Evolutionary conservation across 805 yeast species (phyloP), one percentile per base, ranked within the genome.

Genomic region (Saturnispora diversa): DNA sequence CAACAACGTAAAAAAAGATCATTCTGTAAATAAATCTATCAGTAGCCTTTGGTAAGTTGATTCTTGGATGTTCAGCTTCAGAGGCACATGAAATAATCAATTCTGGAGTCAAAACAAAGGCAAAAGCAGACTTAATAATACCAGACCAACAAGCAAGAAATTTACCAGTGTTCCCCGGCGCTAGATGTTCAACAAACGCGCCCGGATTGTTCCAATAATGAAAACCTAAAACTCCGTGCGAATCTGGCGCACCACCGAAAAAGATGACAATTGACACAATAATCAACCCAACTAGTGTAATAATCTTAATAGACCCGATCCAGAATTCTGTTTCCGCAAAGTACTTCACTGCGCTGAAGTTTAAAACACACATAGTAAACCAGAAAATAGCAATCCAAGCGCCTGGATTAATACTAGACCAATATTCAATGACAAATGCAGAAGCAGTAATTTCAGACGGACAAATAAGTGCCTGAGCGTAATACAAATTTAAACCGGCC

Each of bases 101-200:
- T 61, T 79, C 85, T 13, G 84, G 84, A 20, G 79, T 62, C 36
- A 76, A 65, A 46, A 79, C 72, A 49, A 77, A 77, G 1, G 83
- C 74, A 50, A 76, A 78, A n/a, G 77, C 84, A 26, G 80, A 76
- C 50, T 74, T 75, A 44, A 77, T 71, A 36, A 78, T 61, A 24
- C 74, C 74, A 13, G 77, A 71, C 75, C 80, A 76, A 44, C 76
- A 66, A 6, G 80, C 83, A 31, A 77, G 60, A 56, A 80, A 77
- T 45, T 68, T 69, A 35, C 84, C 87, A 15, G 80, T 69, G 34
- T 60, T 56, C 16, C 84, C 85, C 5, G 55, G 53, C 2, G 65
- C 63, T 37, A 72, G 52, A 50, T 75, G 74, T 40, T 63, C 65
- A 50, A 71, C 64, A 49, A 79, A 80, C 3, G 64, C 58, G 46